Evolutionary conservation across 2,329 filamentous ascomycete species (phyloP), one percentile per base, ranked within the genome.

Genomic region (Aspergillus transmontanensis): DNA sequence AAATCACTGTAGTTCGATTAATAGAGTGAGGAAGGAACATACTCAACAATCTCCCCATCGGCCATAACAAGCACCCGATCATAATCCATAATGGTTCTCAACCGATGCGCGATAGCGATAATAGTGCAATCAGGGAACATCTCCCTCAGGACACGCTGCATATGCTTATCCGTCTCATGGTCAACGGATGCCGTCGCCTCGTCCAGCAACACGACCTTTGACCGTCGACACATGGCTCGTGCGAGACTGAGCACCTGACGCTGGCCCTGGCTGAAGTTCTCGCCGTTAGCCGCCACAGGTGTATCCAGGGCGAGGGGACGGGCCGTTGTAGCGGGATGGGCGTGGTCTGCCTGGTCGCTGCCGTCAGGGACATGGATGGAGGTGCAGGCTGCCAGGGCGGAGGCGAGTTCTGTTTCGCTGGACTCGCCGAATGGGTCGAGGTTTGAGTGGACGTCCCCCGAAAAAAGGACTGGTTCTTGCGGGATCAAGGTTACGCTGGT

Each of bases 131-230:
- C 81, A 12, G 79, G 74, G 51, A 87, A 79, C 65, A 85, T 84
- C 10, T 77, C 73, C 19, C 86, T 75, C 45, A 89, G 71, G 2
- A 89, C 79, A 16, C 83, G 78, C 73, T 89, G 87, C 61, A 89
- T 87, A 26, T 81, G 80, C 23, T 80, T 79, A 0, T 87, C 87
- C 1, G 87, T 89, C 61, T 79, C 81, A 54, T 83, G 82, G 61
- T 89, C 87, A 57, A 89, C 88, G 0, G 84, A 87, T 3, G 87
- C 87, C 4, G 87, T 89, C 2, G 87, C 87, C 72, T 89, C 87
- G 64, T 89, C 87, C 30, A 89, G 84, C 16, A 89, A 83, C 23
- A 89, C 79, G 54, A 73, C 66, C 2, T 87, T 86, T 54, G 85
- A 87, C 5, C 84, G 79, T 1, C 87, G 78, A n/a, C 89, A 77